These are phyloP conservation scores for Sextonia rubra DNA, from an alignment of 164 flowering plant species.

Conservation along the genomic window DNA sequence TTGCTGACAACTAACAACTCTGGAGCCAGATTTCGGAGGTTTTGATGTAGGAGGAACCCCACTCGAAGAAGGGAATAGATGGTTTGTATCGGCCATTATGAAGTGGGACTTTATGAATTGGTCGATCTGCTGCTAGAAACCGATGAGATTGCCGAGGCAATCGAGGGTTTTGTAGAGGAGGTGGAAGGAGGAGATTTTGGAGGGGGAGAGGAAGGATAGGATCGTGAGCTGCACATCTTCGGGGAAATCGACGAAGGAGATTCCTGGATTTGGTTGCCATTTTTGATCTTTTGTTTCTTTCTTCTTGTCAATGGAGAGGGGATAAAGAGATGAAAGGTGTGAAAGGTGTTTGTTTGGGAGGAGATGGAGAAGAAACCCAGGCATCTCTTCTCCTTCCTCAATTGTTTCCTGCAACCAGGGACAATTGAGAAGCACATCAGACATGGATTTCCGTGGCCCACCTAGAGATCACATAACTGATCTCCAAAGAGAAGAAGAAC, in stretches of 20 bases:
- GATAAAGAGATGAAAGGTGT: too few species aligned
- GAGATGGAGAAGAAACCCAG: not conserved
- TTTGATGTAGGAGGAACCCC: constrained; percentile 58
- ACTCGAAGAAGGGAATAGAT: constrained; percentile 71
- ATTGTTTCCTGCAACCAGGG: too few species aligned
- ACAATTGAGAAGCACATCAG: too few species aligned
- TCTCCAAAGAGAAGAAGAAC: too few species aligned
- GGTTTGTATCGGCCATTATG: not conserved
- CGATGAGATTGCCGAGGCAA: constrained; percentile 62
- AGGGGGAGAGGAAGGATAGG: constrained; percentile 66
- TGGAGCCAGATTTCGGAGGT: constrained; percentile 59
- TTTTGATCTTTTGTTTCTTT: not conserved
- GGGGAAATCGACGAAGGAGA: constrained; percentile 63
- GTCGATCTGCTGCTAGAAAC: constrained; percentile 70
- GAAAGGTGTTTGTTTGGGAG: not conserved
- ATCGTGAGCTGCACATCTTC: constrained; percentile 77
- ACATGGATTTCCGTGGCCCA: too few species aligned
- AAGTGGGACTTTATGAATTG: constrained; percentile 13
- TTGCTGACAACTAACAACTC: constrained; percentile 48
- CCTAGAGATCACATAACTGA: too few species aligned
- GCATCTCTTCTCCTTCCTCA: too few species aligned
- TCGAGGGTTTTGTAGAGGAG: constrained; percentile 53
- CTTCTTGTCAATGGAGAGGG: too few species aligned
- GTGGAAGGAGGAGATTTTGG: constrained; percentile 52
- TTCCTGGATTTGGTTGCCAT: not conserved